Conservation (phyloP, 1,139 yeast genomes). For the Hansenula sp. region DNA sequence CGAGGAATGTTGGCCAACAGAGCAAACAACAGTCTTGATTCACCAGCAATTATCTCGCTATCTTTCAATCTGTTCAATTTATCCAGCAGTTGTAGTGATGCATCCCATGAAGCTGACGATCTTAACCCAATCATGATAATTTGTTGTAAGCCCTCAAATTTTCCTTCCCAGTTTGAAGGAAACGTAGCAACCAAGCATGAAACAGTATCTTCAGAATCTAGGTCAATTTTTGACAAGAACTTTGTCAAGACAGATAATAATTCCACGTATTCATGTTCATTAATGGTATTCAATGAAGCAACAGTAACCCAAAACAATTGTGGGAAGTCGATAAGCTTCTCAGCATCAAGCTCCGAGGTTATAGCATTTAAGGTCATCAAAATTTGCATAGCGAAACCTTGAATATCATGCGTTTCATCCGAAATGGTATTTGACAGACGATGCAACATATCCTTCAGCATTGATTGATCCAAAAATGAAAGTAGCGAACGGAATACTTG, state of each 20-base stretch:
- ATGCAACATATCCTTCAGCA: slow-evolving; percentile 93
- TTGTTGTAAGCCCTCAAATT: slow-evolving; percentile 83
- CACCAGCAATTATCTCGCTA: slow-evolving; percentile 75
- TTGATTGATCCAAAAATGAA: slow-evolving; percentile 74
- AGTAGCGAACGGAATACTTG: slow-evolving; percentile 84
- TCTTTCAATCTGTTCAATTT: slow-evolving; percentile 62
- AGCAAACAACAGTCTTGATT: slow-evolving; percentile 65
- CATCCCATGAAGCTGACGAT: slow-evolving; percentile 76
- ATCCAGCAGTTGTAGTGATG: slow-evolving; percentile 69
- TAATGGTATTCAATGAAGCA: slow-evolving; percentile 85
- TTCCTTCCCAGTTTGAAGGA: slow-evolving; percentile 96
- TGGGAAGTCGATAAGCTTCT: slow-evolving; percentile 79
- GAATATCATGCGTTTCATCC: slow-evolving; percentile 84
- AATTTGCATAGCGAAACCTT: slow-evolving; percentile 96
- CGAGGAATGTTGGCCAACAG: slow-evolving; percentile 79
- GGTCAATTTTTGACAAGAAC: slow-evolving; percentile 80
- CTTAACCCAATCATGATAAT: slow-evolving; percentile 77
- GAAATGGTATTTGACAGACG: slow-evolving; percentile 90
- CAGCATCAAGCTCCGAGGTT: slow-evolving; percentile 78
- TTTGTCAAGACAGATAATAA: slow-evolving; percentile 77
- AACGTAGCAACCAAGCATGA: slow-evolving; percentile 78
- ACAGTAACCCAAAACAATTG: slow-evolving; percentile 95
- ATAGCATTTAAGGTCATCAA: slow-evolving; percentile 92
- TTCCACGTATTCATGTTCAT: slow-evolving; percentile 91
- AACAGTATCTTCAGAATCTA: slow-evolving; percentile 83